Evolutionary conservation across 108 stramenopile species (phyloP), one percentile per base, ranked within the genome.

Genomic region (Skeletonema grethae): DNA sequence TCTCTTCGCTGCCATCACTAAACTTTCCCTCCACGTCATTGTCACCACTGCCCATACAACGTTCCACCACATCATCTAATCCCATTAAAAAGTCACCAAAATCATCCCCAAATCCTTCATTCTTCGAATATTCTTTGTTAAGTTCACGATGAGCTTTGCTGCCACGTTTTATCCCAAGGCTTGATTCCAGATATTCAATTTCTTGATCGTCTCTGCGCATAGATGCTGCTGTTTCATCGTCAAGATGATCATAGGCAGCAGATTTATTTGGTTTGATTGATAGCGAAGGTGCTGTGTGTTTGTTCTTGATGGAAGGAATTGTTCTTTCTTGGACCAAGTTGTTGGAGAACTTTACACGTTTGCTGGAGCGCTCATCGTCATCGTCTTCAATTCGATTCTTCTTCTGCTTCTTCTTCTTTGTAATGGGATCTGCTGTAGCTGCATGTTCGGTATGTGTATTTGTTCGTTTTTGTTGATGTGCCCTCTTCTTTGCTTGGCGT

Each of bases 51-150:
- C 63, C 75, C 22, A 79, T 79, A 57, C 88, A 69, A 25, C 88
- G 73, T 13, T 67, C 74, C 29, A 90, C 77, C 82, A 93, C 79
- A 62, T 76, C 71, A 58, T 93, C 92, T 32, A 93, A 58, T 68
- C 77, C 89, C 71, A 89, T 77, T 18, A 93, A 57, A 63, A 90
- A 93, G 24, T 89, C 84, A 24, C 92, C 92, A 81, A 93, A 93
- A 65, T 90, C 89, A 45, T 93, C 92, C 7, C 89, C 92, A 36
- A 77, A 93, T 43, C 92, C 90, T 76, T 93, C 92, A 46, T 84
- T 83, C 65, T 84, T 89, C 0, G 90, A 84, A 81, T 88, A 92
- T 43, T 92, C 89, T 43, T 83, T 79, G 81, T 87, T 87, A 57
- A 93, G 60, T 29, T 80, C 69, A 50, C 61, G 64, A 50, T 55